A percentile compares a stretch with the other conserved stretches of the same genome.
phyloP scores from a whole-genome alignment of 768 basidiomycete species.

The Lactarius deliciosus region DNA sequence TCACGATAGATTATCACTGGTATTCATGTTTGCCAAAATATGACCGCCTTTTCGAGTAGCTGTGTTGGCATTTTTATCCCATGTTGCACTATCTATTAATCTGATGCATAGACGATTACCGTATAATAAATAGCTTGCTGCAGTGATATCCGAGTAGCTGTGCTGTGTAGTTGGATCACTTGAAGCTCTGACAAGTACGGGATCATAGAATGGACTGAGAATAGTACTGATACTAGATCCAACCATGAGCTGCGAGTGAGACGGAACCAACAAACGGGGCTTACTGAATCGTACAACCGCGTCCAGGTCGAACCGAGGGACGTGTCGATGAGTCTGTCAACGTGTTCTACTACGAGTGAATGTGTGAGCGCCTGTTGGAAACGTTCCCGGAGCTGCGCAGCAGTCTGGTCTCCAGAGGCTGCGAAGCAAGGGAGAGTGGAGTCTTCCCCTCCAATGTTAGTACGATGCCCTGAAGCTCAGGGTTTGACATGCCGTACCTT shows the following conservation, averaged over 20 bases:
- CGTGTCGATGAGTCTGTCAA: slow-evolving; percentile 87
- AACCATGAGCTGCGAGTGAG: slow-evolving; percentile 1
- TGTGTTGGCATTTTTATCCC: not conserved
- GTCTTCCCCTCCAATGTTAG: slow-evolving; percentile 47
- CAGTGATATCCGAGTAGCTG: not conserved
- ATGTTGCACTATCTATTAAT: slow-evolving; percentile 23
- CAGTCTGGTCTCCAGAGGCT: slow-evolving; percentile 88
- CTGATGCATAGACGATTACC: slow-evolving; percentile 13
- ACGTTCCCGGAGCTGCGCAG: slow-evolving; percentile 82
- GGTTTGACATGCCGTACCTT: slow-evolving; percentile 53
- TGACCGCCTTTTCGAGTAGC: slow-evolving; percentile 27
- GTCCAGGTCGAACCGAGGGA: slow-evolving; percentile 95
- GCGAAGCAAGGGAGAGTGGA: slow-evolving; percentile 89
- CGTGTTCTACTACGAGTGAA: slow-evolving; percentile 76
- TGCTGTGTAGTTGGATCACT: not conserved
- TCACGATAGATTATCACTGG: slow-evolving; percentile 67
- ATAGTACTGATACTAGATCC: slow-evolving; percentile 83
- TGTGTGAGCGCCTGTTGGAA: slow-evolving; percentile 92
- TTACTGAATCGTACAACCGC: slow-evolving; percentile 89
- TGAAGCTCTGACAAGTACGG: not conserved
- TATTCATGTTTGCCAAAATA: slow-evolving; percentile 70
- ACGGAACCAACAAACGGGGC: slow-evolving; percentile 32
- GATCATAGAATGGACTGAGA: slow-evolving; percentile 81
- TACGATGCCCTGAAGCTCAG: not conserved
- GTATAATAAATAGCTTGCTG: not conserved